Evolutionary conservation across 805 yeast species (phyloP).

Genomic region (Zygosaccharomyces lentus): DNA sequence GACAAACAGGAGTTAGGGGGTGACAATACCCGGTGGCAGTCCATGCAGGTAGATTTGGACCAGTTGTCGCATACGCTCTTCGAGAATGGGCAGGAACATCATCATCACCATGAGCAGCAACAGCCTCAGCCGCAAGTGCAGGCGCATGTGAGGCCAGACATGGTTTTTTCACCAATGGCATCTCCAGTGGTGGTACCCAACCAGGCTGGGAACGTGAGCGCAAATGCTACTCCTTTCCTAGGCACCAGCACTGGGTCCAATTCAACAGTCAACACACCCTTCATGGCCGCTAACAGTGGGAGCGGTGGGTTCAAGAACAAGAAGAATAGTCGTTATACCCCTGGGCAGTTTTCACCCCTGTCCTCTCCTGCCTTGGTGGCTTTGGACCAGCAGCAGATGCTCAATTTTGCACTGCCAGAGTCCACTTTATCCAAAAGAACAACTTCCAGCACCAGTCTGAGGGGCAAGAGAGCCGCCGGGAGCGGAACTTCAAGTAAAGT

Average conservation of each 20-base stretch:
- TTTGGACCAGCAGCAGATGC: conserved; percentile 21
- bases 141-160: conserved; percentile 46
- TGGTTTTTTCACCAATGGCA: conserved; percentile 68
- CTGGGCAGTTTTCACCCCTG: conserved; percentile 39
- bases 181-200: conserved; percentile 63
- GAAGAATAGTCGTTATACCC: conserved; percentile 5
- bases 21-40: conserved; percentile 3
- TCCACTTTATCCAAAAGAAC: conserved; percentile 11
- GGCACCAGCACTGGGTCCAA: conserved; percentile 7
- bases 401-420: conserved; percentile 21
- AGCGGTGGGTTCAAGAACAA: conserved; percentile 33
- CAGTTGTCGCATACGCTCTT: conserved; percentile 16
- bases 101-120: neutral
- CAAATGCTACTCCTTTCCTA: conserved; percentile 21
- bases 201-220: conserved; percentile 9
- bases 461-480: conserved; percentile 14
- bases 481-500: conserved; percentile 23
- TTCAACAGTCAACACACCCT: conserved; percentile 8
- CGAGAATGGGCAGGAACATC: conserved; percentile 7
- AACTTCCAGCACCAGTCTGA: conserved; percentile 6
- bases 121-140: neutral
- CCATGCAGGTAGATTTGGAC: conserved; percentile 21
- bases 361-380: conserved; percentile 67
- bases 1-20: conserved; percentile 3
- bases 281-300: conserved; percentile 35